Evolutionary conservation across 805 yeast species (phyloP).

Genomic region (Zygosaccharomyces bailii): DNA sequence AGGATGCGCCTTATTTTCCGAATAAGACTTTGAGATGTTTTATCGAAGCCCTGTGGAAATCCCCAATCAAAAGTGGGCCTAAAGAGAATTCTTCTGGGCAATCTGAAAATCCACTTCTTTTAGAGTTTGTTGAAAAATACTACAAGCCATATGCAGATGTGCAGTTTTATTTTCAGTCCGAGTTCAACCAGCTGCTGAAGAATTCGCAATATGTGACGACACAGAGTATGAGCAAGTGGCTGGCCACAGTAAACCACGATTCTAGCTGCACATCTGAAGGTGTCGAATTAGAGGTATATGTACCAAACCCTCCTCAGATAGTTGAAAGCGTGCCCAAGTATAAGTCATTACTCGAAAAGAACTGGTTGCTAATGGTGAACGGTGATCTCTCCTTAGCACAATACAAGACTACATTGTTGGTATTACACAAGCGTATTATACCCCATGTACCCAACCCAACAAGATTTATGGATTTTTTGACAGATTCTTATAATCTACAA

Average conservation of each 20-base stretch:
- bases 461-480: constrained; percentile 85
- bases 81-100: constrained; percentile 42
- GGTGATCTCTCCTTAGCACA: constrained; percentile 49
- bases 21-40: constrained; percentile 46
- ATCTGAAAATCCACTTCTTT: constrained; percentile 43
- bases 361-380: constrained; percentile 58
- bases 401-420: constrained; percentile 62
- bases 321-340: constrained; percentile 44
- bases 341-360: constrained; percentile 63
- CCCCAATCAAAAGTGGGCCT: constrained; percentile 34
- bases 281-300: constrained; percentile 39
- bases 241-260: constrained; percentile 39
- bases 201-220: constrained; percentile 20
- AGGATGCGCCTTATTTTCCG: constrained; percentile 61
- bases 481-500: constrained; percentile 67
- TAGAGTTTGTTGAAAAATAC: constrained; percentile 55
- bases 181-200: constrained; percentile 35
- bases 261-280: constrained; percentile 32
- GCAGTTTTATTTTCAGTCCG: constrained; percentile 66
- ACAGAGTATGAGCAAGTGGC: constrained; percentile 38
- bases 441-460: constrained; percentile 80
- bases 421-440: constrained; percentile 79
- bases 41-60: constrained; percentile 38
- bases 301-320: constrained; percentile 46
- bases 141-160: constrained; percentile 68